Conservation (phyloP, 768 basidiomycete genomes). For the Tephrocybe sp. region DNA sequence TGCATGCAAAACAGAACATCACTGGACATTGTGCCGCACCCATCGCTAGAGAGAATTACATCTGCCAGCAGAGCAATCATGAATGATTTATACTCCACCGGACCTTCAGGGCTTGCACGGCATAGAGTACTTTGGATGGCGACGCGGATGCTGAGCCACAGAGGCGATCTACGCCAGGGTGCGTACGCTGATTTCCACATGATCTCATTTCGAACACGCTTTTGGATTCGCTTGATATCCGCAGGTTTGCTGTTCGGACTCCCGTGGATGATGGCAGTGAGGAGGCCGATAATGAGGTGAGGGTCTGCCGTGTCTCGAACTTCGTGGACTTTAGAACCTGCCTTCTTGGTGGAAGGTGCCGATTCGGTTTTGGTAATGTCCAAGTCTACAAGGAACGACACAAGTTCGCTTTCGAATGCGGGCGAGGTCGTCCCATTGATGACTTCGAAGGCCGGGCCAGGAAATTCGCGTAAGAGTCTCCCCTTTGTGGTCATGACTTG, state of each 20-base stretch:
- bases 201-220: constrained; percentile 49
- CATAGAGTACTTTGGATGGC: constrained; percentile 38
- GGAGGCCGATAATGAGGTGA: constrained; percentile 48
- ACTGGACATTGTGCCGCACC: constrained; percentile 22
- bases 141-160: constrained; percentile 52
- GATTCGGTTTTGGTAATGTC: constrained; percentile 32
- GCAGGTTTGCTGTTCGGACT: constrained; percentile 27
- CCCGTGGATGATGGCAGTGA: constrained; percentile 46
- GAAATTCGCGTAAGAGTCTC: constrained; percentile 46
- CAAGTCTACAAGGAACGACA: constrained; percentile 39
- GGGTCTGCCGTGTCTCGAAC: constrained; percentile 40
- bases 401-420: constrained; percentile 33
- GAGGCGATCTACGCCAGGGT: constrained; percentile 50
- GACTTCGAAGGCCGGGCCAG: constrained; percentile 42
- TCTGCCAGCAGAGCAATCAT: constrained; percentile 39
- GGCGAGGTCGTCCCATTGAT: constrained; percentile 24
- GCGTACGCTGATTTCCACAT: constrained; percentile 35
- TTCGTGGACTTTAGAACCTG: constrained; percentile 33
- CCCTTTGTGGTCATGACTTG: constrained; percentile 37
- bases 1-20: constrained; percentile 37
- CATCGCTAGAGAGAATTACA: constrained; percentile 23
- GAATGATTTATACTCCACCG: constrained; percentile 44
- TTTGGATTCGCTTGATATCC: constrained; percentile 29
- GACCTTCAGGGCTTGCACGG: constrained; percentile 7
- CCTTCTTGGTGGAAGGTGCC: constrained; percentile 36